Evolutionary conservation across 495 filamentous ascomycete genomes (phyloP).

Genomic region (Usnea hakonensis): DNA sequence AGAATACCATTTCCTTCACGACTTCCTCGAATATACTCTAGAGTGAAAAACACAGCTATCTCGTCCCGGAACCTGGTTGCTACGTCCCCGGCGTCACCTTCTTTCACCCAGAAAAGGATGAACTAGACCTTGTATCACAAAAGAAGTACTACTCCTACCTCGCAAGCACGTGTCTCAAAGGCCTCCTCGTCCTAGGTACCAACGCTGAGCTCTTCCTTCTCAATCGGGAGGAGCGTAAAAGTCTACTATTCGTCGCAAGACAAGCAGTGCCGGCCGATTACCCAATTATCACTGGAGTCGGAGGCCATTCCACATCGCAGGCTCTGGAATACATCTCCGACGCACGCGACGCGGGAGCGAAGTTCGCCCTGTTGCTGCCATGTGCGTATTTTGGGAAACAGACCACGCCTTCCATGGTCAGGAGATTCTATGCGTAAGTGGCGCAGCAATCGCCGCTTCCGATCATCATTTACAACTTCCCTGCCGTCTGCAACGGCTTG

Average conservation of each 20-base stretch:
- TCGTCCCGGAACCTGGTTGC: slow-evolving; percentile 35
- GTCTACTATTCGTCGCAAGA: not conserved
- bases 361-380: not conserved
- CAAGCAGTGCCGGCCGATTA: not conserved
- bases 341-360: not conserved
- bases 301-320: not conserved
- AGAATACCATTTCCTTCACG: not conserved
- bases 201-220: not conserved
- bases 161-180: not conserved
- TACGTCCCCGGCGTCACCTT: slow-evolving; percentile 44
- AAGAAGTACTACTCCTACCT: not conserved
- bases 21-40: too few relatives aligned
- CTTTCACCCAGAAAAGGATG: slow-evolving; percentile 48
- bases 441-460: slow-evolving; percentile 44
- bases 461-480: slow-evolving; percentile 65
- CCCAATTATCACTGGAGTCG: not conserved
- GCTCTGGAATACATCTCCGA: not conserved
- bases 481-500: slow-evolving; percentile 62
- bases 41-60: slow-evolving; percentile 21
- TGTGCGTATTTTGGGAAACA: slow-evolving; percentile 9
- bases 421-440: slow-evolving; percentile 54
- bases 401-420: slow-evolving; percentile 49
- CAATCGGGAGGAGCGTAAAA: not conserved
- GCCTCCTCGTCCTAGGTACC: not conserved
- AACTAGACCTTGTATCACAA: slow-evolving; percentile 30